Evolutionary conservation across 2,329 filamentous ascomycete species (phyloP).

Genomic region (Aureobasidium leucospermi): DNA sequence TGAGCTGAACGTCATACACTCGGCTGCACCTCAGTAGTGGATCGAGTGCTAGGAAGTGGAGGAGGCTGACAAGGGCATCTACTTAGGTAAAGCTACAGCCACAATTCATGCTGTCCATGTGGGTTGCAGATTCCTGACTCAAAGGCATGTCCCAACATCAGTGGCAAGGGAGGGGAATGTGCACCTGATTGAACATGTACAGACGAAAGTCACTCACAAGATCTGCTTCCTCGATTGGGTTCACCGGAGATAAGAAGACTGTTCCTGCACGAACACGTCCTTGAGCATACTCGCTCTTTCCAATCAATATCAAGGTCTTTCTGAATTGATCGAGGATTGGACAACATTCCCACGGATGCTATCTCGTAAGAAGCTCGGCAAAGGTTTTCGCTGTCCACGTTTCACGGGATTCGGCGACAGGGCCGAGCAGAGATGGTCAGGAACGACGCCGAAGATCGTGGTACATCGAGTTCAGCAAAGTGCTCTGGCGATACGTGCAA

Average conservation of each 20-base stretch:
- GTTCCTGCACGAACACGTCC: too few species aligned
- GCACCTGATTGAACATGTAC: neutral
- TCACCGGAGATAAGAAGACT: neutral
- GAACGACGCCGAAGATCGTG: neutral
- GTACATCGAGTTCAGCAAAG: neutral
- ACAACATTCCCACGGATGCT: too few species aligned
- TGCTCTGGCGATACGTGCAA: neutral
- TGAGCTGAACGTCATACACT: neutral
- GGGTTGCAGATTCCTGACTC: neutral
- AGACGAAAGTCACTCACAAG: neutral
- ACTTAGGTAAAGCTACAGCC: neutral
- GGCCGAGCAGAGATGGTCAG: neutral
- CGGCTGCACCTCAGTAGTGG: neutral
- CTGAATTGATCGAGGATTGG: too few species aligned
- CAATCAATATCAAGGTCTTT: too few species aligned
- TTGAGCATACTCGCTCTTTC: too few species aligned
- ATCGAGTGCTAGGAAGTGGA: slow-evolving; percentile 2
- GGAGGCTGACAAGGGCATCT: neutral
- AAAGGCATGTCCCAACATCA: neutral
- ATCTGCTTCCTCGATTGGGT: neutral
- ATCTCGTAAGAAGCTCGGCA: neutral
- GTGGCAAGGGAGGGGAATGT: neutral
- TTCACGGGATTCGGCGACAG: neutral
- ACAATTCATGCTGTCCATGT: neutral
- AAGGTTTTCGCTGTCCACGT: neutral